phyloP scores from a whole-genome alignment of 768 basidiomycete species.

The Kwoniella sp. region DNA sequence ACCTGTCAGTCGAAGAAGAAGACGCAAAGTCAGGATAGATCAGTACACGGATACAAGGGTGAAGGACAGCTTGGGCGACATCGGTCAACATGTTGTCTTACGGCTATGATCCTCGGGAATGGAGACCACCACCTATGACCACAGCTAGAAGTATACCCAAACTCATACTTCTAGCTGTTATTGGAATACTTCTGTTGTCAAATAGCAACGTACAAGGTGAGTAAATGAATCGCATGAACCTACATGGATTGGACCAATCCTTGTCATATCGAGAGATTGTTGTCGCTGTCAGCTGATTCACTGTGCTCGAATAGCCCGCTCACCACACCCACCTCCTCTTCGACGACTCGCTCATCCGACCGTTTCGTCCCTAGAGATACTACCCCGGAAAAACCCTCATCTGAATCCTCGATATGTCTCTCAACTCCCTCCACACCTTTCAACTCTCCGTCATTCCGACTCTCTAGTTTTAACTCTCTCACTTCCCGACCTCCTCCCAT shows the following conservation, averaged over 20 bases:
- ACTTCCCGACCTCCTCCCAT: conserved; percentile 62
- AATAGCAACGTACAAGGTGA: conserved; percentile 7
- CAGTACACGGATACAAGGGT: no score
- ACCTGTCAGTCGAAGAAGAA: no score
- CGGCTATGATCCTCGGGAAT: conserved; percentile 1
- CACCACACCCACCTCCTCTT: conserved; percentile 47
- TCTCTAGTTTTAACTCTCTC: conserved; percentile 69
- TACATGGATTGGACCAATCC: no score
- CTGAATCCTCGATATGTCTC: conserved; percentile 56
- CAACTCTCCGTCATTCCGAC: conserved; percentile 67
- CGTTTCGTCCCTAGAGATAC: conserved; percentile 63
- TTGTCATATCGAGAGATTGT: not conserved
- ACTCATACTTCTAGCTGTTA: not conserved
- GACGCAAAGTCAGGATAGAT: no score
- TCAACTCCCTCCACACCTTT: conserved; percentile 55
- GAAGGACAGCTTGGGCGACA: no score
- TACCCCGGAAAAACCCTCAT: conserved; percentile 58
- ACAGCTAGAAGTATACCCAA: not conserved
- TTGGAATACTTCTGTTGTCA: conserved; percentile 9
- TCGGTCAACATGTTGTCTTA: not conserved
- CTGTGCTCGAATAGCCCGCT: conserved; percentile 34
- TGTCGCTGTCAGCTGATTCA: not conserved
- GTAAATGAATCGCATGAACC: no score
- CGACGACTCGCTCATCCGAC: conserved; percentile 58
- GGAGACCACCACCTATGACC: conserved; percentile 5